Conservation (phyloP, 2,329 filamentous ascomycete genomes). For the Chalaropsis ovoidea region DNA sequence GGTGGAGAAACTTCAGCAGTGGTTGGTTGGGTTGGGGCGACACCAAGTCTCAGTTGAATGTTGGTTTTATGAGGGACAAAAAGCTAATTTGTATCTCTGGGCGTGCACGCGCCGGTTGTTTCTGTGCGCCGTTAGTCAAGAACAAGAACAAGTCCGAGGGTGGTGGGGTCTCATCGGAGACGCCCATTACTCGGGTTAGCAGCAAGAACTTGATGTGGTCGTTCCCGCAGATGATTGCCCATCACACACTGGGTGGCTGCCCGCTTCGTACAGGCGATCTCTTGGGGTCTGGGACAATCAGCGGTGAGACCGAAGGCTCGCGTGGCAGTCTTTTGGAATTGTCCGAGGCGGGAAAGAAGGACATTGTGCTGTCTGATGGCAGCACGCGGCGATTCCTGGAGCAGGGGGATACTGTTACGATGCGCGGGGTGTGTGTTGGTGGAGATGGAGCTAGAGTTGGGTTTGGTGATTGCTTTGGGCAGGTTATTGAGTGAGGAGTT, state of each 20-base stretch:
- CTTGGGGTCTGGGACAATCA: constrained; percentile 44
- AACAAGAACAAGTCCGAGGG: not conserved
- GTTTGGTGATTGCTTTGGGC: constrained; percentile 38
- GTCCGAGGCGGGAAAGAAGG: constrained; percentile 38
- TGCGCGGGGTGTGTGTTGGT: constrained; percentile 35
- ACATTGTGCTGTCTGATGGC: constrained; percentile 35
- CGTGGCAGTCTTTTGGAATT: constrained; percentile 40
- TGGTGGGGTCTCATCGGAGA: not conserved
- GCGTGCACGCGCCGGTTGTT: not conserved
- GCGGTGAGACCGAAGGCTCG: constrained; percentile 34
- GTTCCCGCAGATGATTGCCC: constrained; percentile 67
- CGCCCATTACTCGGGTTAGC: constrained; percentile 22
- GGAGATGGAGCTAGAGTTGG: constrained; percentile 32
- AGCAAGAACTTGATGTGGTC: constrained; percentile 51
- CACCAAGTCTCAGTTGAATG: constrained; percentile 6
- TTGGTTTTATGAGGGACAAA: not conserved
- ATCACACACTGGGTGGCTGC: constrained; percentile 64
- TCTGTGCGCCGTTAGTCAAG: constrained; percentile 1
- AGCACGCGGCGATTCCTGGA: constrained; percentile 37
- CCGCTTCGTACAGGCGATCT: constrained; percentile 59
- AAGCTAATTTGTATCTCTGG: constrained; percentile 1
- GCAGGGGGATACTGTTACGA: constrained; percentile 38
- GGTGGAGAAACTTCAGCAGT: not conserved
- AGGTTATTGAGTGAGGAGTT: constrained; percentile 27
- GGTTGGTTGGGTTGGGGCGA: constrained; percentile 4